Base-by-base conservation (phyloP, 305 asterid genomes). In the Fraxinus sp. region DNA sequence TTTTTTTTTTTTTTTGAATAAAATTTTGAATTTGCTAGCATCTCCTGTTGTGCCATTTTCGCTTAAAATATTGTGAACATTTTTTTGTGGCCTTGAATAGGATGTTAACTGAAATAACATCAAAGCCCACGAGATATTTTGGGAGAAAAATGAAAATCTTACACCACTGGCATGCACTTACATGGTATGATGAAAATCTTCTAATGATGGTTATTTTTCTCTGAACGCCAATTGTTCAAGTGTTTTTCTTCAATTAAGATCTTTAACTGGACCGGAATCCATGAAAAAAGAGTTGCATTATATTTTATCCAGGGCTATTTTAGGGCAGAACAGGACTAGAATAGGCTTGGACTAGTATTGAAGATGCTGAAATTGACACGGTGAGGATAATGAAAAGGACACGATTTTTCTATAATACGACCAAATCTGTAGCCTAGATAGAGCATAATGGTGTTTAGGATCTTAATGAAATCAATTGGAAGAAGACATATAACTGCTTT, bases 311-410 rank as follows among this genome's bases (percentile, higher is more conserved):
- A 14, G 13, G 72, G 7, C 24, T 24, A 24, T 41, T 30, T n/a
- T 28, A 76, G 66, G 80, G 57, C n/a, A 78, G 46, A 76, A 32
- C 74, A 26, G 10, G 76, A 26, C 59, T 62, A 6, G 46, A 64
- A 49, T 37, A 22, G 70, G 44, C 82, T 79, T 49, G 81, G 74
- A 35, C 82, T 81, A 76, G 64, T 62, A 37, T 77, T 78, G 35
- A 70, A 36, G 24, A 7, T 57, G 22, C 68, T n/a, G 68, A 18
- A 57, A 57, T 18, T 57, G 26, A 18, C 26, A 22, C 26, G 3
- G 24, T 7, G 32, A 64, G 9, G 5, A 5, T 81, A 37, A 3
- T n/a, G 4, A 10, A 18, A 16, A 33, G 66, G 83, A 39, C 70
- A 33, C 26, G 4, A 4, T 22, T 5, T 10, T 13, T 36, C 72